phyloP scores from a whole-genome alignment of 306 rosid species.

The Fragaria ananassa region DNA sequence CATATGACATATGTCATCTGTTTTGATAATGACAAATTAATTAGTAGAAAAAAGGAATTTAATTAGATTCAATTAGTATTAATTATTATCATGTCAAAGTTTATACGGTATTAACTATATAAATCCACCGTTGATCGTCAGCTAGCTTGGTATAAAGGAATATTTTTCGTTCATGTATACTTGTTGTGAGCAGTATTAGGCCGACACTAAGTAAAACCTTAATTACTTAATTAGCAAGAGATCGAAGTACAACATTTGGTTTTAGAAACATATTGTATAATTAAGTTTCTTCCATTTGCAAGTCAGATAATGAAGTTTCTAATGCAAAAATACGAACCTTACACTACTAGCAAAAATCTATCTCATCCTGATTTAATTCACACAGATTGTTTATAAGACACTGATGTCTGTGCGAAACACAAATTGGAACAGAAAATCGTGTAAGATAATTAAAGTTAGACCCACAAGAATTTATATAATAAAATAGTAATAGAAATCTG shows the following conservation, averaged over 20 bases:
- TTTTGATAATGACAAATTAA: neutral
- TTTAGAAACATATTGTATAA: neutral
- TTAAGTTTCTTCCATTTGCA: neutral
- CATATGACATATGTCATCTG: neutral
- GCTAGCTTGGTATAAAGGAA: neutral
- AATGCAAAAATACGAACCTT: neutral
- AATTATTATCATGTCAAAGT: neutral
- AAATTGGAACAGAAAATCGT: too few relatives aligned
- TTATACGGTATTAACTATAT: neutral
- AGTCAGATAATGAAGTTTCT: neutral
- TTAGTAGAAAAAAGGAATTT: neutral
- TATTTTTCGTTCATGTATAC: neutral
- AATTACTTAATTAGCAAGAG: neutral
- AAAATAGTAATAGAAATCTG: too few relatives aligned
- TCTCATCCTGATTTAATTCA: too few relatives aligned
- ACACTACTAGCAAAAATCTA: too few relatives aligned
- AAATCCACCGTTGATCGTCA: neutral
- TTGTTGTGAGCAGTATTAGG: neutral
- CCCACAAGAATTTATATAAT: too few relatives aligned
- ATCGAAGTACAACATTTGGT: neutral
- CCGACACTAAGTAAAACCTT: neutral
- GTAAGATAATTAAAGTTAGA: too few relatives aligned
- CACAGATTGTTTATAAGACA: too few relatives aligned
- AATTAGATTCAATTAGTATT: conserved; percentile 7
- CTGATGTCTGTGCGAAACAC: too few relatives aligned